Evolutionary conservation across 495 filamentous ascomycete genomes (phyloP).

Genomic region (Echria macrotheca): DNA sequence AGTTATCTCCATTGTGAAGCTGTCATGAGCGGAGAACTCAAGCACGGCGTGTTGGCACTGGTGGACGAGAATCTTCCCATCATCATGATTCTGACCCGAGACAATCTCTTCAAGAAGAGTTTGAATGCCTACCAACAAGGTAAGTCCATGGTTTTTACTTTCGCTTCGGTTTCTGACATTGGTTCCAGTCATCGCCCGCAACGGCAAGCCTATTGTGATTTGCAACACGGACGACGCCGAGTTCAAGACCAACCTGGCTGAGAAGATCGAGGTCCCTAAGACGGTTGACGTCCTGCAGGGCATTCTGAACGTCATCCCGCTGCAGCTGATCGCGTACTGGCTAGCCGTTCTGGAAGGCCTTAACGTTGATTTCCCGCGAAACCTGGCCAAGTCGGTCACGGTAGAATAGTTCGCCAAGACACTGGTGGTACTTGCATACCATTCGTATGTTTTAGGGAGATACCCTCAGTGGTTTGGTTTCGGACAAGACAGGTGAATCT

Average conservation of each 20-base stretch:
- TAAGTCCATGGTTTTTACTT: constrained; percentile 35
- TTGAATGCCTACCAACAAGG: constrained; percentile 98
- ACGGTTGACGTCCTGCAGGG: constrained; percentile 95
- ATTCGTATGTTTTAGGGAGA: too few relatives aligned
- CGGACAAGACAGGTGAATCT: too few relatives aligned
- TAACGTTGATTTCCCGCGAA: constrained; percentile 96
- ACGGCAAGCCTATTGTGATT: constrained; percentile 94
- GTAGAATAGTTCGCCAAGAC: constrained; percentile 96
- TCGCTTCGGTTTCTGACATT: constrained; percentile 12
- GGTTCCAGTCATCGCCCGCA: constrained; percentile 75
- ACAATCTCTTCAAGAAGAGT: constrained; percentile 93
- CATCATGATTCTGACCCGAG: constrained; percentile 98
- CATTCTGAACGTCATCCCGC: constrained; percentile 92
- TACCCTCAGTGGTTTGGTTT: too few relatives aligned
- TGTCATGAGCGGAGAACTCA: constrained; percentile 98
- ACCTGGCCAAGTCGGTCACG: constrained; percentile 97
- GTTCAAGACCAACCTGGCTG: constrained; percentile 78
- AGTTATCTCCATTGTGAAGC: constrained; percentile 99
- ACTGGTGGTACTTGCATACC: too few relatives aligned
- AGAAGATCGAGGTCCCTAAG: constrained; percentile 95
- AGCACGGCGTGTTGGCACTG: constrained; percentile 94
- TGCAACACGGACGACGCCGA: constrained; percentile 89
- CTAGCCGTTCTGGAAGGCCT: constrained; percentile 91
- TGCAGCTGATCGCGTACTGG: constrained; percentile 98
- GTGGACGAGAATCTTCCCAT: constrained; percentile 98